Evolutionary conservation across 2,329 filamentous ascomycete genomes (phyloP).

Genomic region (Tolypocladium endophyticum): DNA sequence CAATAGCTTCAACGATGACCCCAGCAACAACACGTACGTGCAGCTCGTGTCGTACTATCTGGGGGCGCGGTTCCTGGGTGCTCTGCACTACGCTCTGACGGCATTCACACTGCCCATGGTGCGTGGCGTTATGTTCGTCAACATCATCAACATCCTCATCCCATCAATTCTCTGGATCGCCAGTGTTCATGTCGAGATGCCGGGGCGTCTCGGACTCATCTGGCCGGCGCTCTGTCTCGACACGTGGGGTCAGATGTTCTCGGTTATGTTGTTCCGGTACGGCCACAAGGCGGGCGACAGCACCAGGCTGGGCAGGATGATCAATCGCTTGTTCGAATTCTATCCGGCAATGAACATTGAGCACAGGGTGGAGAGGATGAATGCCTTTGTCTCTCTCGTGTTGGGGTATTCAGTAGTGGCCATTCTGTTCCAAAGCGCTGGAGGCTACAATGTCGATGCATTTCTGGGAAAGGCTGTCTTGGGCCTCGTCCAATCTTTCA

Average conservation of each 20-base stretch:
- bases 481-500: slow-evolving; percentile 45
- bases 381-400: slow-evolving; percentile 54
- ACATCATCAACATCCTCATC: slow-evolving; percentile 31
- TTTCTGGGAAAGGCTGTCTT: slow-evolving; percentile 54
- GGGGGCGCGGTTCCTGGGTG: slow-evolving; percentile 42
- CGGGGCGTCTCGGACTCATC: slow-evolving; percentile 42
- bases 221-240: slow-evolving; percentile 46
- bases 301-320: slow-evolving; percentile 9
- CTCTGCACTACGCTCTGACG: slow-evolving; percentile 34
- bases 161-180: slow-evolving; percentile 48
- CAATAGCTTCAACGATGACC: slow-evolving; percentile 37
- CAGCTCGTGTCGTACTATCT: slow-evolving; percentile 52
- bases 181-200: slow-evolving; percentile 45
- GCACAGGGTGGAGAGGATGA: slow-evolving; percentile 53
- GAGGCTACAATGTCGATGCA: slow-evolving; percentile 34
- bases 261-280: slow-evolving; percentile 29
- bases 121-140: slow-evolving; percentile 40
- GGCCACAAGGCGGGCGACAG: slow-evolving; percentile 8
- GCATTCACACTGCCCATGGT: slow-evolving; percentile 45
- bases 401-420: slow-evolving; percentile 55
- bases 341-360: slow-evolving; percentile 55
- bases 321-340: slow-evolving; percentile 41
- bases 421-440: slow-evolving; percentile 45
- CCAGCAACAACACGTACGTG: slow-evolving; percentile 37
- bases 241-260: slow-evolving; percentile 32